Evolutionary conservation across 1,139 yeast species (phyloP), one percentile per base, ranked within the genome.

Genomic region (Yamadazyma siamensis): DNA sequence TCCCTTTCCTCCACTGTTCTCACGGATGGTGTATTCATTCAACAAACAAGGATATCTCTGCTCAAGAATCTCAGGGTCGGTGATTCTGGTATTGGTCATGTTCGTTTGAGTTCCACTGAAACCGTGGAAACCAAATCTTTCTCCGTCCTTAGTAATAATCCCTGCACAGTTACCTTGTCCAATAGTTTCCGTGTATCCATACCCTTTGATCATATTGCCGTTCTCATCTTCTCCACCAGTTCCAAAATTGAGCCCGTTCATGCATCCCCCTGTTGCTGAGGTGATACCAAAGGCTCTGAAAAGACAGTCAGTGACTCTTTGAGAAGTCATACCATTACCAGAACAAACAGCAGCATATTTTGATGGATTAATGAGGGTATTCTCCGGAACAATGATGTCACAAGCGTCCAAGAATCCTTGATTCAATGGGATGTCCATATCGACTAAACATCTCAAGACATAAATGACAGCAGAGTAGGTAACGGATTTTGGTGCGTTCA

Each of bases 251-350:
- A 66, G 56, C 31, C 67, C 65, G 40, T 66, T 65, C 59, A 67
- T 42, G 36, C 45, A 42, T 4, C 46, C 46, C 43, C 65, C 66
- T 20, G 72, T 61, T 30, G 67, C 72, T 8, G 72, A 65, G 45
- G 61, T 57, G 12, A 58, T 52, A 29, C 62, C 61, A 45, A 67
- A 66, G 0, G 72, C 68, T 36, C 60, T 65, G 42, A 67, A 42
- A 26, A 42, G 32, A 16, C 34, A 33, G 22, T 42, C 55, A 0
- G 72, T 65, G 32, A 65, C 50, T 46, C 72, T 56, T 43, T 68
- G 75, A 5, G 73, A 62, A 1, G 74, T 66, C 55, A 66, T 62
- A 31, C 68, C 73, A 41, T 68, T 68, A 34, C 73, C 74, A 36
- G 70, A 73, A 48, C 64, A 66, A 26, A 66, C 72, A 24, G 74